These are phyloP conservation scores for grape (Vitis vinifera) DNA, from an alignment of 164 flowering plant species.

Conservation along the genomic window DNA sequence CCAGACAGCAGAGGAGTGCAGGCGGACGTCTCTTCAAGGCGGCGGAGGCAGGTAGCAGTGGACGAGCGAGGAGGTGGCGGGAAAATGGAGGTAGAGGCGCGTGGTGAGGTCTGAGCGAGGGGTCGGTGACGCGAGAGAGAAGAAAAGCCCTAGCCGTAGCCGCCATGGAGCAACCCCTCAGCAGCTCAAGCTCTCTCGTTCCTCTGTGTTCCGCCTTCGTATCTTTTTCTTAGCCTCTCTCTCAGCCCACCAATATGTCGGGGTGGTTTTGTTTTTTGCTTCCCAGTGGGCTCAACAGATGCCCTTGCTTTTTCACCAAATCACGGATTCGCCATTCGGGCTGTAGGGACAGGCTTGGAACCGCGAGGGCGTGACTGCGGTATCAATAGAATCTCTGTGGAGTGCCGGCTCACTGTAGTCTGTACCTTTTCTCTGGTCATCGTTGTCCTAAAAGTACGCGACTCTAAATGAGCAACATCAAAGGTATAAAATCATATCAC, in stretches of 20 bases:
- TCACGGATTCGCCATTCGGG: slow-evolving; percentile 17
- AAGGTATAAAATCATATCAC: too few species aligned
- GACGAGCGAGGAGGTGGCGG: slow-evolving; percentile 14
- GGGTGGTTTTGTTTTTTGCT: neutral
- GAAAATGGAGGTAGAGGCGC: slow-evolving; percentile 14
- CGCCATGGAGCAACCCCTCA: slow-evolving; percentile 22
- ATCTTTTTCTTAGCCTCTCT: slow-evolving; percentile 2
- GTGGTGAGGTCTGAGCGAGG: slow-evolving; percentile 20
- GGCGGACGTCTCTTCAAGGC: neutral
- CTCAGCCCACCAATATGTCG: slow-evolving; percentile 1
- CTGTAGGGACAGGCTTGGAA: neutral
- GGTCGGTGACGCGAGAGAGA: slow-evolving; percentile 32
- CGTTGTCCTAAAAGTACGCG: too few species aligned
- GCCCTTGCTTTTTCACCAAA: neutral
- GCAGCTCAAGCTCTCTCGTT: slow-evolving; percentile 5
- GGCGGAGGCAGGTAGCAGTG: slow-evolving; percentile 4
- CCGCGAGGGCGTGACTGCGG: too few species aligned
- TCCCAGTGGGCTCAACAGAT: neutral
- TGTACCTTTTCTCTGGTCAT: too few species aligned
- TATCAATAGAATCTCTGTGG: too few species aligned
- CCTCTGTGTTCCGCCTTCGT: neutral
- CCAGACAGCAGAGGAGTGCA: slow-evolving; percentile 43
- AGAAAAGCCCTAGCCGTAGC: slow-evolving; percentile 38
- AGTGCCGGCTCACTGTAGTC: too few species aligned
- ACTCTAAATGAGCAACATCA: too few species aligned